Percentiles rank a stretch among this genome's conserved stretches.
These are phyloP conservation scores for Psidium guajava DNA, from an alignment of 345 rosid species.

Conservation along the genomic window DNA sequence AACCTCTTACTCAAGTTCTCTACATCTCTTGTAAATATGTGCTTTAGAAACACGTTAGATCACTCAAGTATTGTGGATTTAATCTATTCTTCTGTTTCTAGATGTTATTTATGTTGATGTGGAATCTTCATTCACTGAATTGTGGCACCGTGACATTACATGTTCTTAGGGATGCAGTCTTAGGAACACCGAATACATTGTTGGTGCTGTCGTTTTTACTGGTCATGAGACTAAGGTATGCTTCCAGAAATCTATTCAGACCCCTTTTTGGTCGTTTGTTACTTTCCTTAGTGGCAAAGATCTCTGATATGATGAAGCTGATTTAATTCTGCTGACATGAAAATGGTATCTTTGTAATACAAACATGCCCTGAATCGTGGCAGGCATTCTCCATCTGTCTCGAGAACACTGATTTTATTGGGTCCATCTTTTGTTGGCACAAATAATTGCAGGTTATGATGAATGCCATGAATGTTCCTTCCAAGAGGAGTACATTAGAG, in stretches of 20 bases:
- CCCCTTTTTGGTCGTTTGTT: background rate
- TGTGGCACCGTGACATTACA: background rate
- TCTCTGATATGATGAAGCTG: background rate
- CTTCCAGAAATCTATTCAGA: background rate
- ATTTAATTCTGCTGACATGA: background rate
- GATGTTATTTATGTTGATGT: background rate
- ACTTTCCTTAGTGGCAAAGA: background rate
- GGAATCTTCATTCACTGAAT: background rate
- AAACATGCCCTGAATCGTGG: background rate
- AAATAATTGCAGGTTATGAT: slow-evolving; percentile 76
- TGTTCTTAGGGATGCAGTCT: slow-evolving; percentile 93
- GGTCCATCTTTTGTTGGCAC: background rate
- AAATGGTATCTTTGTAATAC: background rate
- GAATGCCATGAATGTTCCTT: slow-evolving; percentile 99
- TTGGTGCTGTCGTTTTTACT: slow-evolving; percentile 83
- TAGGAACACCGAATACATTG: slow-evolving; percentile 85
- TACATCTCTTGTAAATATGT: background rate
- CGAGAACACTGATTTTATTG: background rate
- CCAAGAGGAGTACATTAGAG: slow-evolving; percentile 97
- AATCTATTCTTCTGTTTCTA: background rate
- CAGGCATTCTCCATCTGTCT: background rate
- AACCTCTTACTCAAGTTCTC: background rate
- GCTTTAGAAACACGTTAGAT: background rate
- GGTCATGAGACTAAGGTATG: slow-evolving; percentile 98
- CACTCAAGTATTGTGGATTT: background rate